Conservation (phyloP, 2,329 filamentous ascomycete species). For the Neofusicoccum ribis region DNA sequence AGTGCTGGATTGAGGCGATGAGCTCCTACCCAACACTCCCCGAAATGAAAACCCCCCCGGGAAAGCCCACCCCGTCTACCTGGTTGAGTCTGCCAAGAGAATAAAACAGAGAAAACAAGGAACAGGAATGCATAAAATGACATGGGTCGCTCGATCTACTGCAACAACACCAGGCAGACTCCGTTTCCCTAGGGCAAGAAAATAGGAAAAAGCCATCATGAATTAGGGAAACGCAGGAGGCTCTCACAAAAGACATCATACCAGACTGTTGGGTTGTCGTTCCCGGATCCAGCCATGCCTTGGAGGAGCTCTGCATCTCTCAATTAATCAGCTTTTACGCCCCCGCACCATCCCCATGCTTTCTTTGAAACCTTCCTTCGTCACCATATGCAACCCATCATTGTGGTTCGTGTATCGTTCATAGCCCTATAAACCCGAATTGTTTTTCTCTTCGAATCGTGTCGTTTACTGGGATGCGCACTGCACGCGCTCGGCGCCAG, state of each 20-base stretch:
- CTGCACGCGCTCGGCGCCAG: slow-evolving; percentile 76
- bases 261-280: neutral
- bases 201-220: slow-evolving; percentile 15
- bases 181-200: slow-evolving; percentile 1
- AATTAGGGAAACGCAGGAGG: slow-evolving; percentile 13
- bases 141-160: slow-evolving; percentile 18
- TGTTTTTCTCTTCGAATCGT: neutral
- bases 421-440: slow-evolving; percentile 9
- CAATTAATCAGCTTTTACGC: slow-evolving; percentile 18
- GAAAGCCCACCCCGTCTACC: slow-evolving; percentile 20
- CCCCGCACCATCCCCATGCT: slow-evolving; percentile 9
- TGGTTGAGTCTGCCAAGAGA: slow-evolving; percentile 20
- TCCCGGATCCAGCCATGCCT: neutral
- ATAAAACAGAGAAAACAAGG: slow-evolving; percentile 6
- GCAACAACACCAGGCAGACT: slow-evolving; percentile 13
- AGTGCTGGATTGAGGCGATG: neutral
- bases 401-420: slow-evolving; percentile 17
- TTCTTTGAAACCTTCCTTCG: slow-evolving; percentile 7
- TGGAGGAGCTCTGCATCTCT: slow-evolving; percentile 3
- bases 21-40: neutral
- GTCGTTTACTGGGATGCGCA: slow-evolving; percentile 79
- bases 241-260: neutral
- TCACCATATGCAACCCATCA: slow-evolving; percentile 13
- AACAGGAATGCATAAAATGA: slow-evolving; percentile 11
- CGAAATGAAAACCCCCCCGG: neutral